Evolutionary conservation across 768 basidiomycete species (phyloP), one percentile per base, ranked within the genome.

Genomic region (Tricholoma furcatifolium): DNA sequence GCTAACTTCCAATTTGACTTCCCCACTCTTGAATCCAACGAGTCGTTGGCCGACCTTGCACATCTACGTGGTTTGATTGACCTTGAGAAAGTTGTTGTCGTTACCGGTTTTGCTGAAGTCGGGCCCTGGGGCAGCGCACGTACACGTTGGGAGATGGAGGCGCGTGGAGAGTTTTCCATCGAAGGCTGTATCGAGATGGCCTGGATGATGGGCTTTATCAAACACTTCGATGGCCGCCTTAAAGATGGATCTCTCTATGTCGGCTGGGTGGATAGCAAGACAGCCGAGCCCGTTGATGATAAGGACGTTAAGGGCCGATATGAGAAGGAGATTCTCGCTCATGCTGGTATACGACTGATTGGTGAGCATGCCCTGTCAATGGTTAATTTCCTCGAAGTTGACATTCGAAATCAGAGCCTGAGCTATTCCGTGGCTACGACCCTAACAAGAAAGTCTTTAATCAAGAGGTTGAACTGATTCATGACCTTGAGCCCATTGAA

Each of bases 81-180:
- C 66, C 78, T 98, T 20, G 97, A 99, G 58, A 95, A 96, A 72
- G 95, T 98, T 53, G 75, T 93, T 54, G 97, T 99, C 52, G 78
- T 98, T 64, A 96, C 97, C 40, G 97, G 97, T 56, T 98, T 92
- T 68, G 96, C 90, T 30, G 97, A 99, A 69, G 93, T 98, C 46
- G 90, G 97, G 2, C 97, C 97, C 11, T 99, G 96, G 95, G 97
- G 97, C 59, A 94, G 92, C 65, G 90, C 96, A 14, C 85, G 97
- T 54, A 99, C 97, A 2, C 85, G 97, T 54, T 99, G 97, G 97
- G 97, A 99, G 75, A 98, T 99, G 94, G 97, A 99, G 67, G 95
- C 94, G 42, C 81, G 85, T 42, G 96, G 97, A n/a, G 87, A 96
- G 65, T 88, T 98, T 70, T 94, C 95, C 1, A 95, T 98, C 61